Evolutionary conservation across 2,329 filamentous ascomycete genomes (phyloP), one percentile per base, ranked within the genome.

Genomic region (Curvularia spicifera): DNA sequence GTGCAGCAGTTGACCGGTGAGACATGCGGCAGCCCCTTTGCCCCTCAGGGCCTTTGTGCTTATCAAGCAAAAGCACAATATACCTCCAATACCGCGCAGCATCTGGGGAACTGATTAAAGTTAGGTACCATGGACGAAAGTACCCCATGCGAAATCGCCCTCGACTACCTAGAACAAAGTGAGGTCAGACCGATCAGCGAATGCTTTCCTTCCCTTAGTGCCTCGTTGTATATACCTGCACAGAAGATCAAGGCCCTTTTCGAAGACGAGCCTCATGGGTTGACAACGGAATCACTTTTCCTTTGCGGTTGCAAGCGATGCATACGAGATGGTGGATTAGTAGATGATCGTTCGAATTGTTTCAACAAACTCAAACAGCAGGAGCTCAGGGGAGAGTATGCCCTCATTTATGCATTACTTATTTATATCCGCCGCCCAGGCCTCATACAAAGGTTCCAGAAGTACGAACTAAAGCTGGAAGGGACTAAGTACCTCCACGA

Each of bases 351-450:
- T 39, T 42, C 29, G 39, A 37, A 50, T 13, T 28, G 43, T 22
- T 60, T 53, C 58, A 60, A 44, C 48, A 45, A 44, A 35, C 53
- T 47, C 24, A 53, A 45, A 35, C 35, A 60, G 45, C 31, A 54
- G 50, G 58, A 60, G 50, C 50, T 60, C 28, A 44, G 37, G 50
- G 54, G 50, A 33, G 54, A 60, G 18, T 60, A 60, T 48, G 53
- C 58, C 22, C 37, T 54, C 28, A 57, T 60, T 31, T 60, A 60
- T 53, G 58, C 54, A 33, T 44, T 60, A 37, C 58, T 60, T 28
- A 42, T 60, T 29, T 60, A 57, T 26, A 46, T 60, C 33, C 57
- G 20, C 48, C 53, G 57, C 35, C 53, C 53, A 49, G 53, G 57
- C 8, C 57, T 60, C 42, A 57, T 60, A 37, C 47, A 40, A 40